Evolutionary conservation across 2,329 filamentous ascomycete genomes (phyloP).

Genomic region (Pseudogymnoascus sp.): DNA sequence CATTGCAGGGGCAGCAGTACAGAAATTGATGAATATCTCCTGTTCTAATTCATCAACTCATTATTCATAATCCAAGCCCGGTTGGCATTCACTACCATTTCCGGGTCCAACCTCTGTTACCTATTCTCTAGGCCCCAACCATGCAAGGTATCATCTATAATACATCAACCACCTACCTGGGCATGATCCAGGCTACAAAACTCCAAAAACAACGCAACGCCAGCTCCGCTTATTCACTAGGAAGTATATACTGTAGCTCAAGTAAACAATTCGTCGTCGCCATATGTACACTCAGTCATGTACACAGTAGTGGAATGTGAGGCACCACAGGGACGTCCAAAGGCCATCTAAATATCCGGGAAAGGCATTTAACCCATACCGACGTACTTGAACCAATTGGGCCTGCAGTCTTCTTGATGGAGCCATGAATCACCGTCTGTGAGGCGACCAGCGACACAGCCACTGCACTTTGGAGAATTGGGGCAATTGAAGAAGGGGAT

Average conservation of each 20-base stretch:
- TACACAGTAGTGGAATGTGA: background rate
- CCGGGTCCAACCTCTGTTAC: background rate
- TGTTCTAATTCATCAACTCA: constrained; percentile 6
- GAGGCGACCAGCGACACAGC: constrained; percentile 77
- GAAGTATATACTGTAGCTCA: constrained; percentile 3
- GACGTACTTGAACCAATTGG: constrained; percentile 95
- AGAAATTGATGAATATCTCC: background rate
- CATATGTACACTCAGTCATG: background rate
- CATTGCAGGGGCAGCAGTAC: background rate
- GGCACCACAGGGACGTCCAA: background rate
- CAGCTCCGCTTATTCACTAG: background rate
- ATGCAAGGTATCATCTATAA: constrained; percentile 4
- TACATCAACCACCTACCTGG: background rate
- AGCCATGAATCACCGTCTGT: constrained; percentile 83
- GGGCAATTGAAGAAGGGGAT: constrained; percentile 99
- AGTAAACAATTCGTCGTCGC: background rate
- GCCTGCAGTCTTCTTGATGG: constrained; percentile 84
- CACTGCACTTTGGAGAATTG: constrained; percentile 86
- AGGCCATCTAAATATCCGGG: background rate
- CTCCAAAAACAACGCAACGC: background rate
- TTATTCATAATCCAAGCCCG: background rate
- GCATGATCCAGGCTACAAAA: background rate
- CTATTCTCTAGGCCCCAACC: background rate
- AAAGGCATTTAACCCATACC: constrained; percentile 56
- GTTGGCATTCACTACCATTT: background rate